Percentiles rank a stretch among this genome's conserved stretches.
Evolutionary conservation across 768 basidiomycete genomes (phyloP).

Genomic region (Mycena galericulata): DNA sequence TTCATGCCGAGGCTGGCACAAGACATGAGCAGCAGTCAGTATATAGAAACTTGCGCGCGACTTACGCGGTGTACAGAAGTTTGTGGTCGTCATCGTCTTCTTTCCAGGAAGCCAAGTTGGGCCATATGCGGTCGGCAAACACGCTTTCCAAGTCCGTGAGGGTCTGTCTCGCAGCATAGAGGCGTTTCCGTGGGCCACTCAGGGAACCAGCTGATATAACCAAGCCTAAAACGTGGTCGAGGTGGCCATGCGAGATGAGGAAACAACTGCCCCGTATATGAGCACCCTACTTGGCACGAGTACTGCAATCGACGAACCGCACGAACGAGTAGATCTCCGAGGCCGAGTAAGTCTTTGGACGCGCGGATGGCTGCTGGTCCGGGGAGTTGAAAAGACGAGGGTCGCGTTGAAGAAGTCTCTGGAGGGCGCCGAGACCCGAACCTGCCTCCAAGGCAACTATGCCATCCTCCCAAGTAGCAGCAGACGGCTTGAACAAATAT

Average conservation of each 20-base stretch:
- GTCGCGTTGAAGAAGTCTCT: conserved; percentile 66
- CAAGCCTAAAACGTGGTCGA: conserved; percentile 90
- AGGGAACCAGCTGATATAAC: conserved; percentile 88
- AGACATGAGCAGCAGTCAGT: conserved; percentile 23
- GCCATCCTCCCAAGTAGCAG: conserved; percentile 81
- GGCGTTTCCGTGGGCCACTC: conserved; percentile 67
- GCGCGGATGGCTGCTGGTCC: conserved; percentile 37
- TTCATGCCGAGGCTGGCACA: conserved; percentile 61
- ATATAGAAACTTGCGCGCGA: conserved; percentile 31
- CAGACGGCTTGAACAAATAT: conserved; percentile 86
- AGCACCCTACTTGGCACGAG: background rate
- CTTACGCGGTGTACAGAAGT: conserved; percentile 75
- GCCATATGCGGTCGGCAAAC: conserved; percentile 88
- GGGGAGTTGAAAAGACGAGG: conserved; percentile 64
- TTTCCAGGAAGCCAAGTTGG: conserved; percentile 82
- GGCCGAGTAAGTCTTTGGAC: conserved; percentile 49
- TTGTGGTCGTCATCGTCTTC: conserved; percentile 69
- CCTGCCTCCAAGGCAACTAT: conserved; percentile 91
- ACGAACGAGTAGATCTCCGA: conserved; percentile 68
- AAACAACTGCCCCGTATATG: conserved; percentile 67
- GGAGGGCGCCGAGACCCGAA: conserved; percentile 84
- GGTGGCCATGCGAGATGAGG: conserved; percentile 88
- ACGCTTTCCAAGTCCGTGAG: conserved; percentile 77
- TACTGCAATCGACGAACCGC: conserved; percentile 45
- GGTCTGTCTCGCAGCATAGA: conserved; percentile 70